Base-by-base conservation (phyloP, 192 early-diverging fungal genomes). In the Entophlyctis luteolus region DNA sequence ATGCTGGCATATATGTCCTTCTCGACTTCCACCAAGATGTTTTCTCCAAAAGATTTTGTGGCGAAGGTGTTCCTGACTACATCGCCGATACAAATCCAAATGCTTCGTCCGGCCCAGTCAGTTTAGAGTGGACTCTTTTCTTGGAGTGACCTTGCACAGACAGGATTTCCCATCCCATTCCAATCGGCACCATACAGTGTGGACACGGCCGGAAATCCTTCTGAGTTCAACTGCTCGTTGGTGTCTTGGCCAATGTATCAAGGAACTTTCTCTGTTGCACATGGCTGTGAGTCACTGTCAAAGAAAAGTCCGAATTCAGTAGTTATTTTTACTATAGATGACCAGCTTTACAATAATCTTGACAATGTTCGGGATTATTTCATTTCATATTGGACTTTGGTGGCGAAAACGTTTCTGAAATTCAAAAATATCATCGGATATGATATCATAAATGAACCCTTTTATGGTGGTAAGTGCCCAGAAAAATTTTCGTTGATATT, bases 1-100 rank as follows among this genome's bases (percentile, higher is more conserved):
- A 70, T 1, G 73, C 81, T 22, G 77, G 78, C n/a, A 86, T 88
- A 35, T 88, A 84, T 57, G 79, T 86, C 3, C 59, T 88, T 4
- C 70, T 88, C 2, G 87, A 88, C 52, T 80, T 84, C 47, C 87
- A 88, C 72, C 87, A 88, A 65, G 81, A 86, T 53, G 72, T 81
- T 2, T 72, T 81, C 36, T 76, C 79, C 8, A 70, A 65, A 25
- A 75, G 77, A 52, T 79, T 82, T 36, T 79, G 82, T 45, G 81
- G 82, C 0, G 74, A 84, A 53, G 81, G 84, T 14, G 73, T 79
- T 1, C 83, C 84, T 8, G 39, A 72, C 18, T 76, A 67, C 59
- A 20, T 66, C 31, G 47, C 63, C n/a, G 16, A 59, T 4, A 22
- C 50, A 35, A 38, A 52, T 54, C 10, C 48, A 20, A 5, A 14